Conservation (phyloP, 768 basidiomycete genomes). For the Amanita muscaria region DNA sequence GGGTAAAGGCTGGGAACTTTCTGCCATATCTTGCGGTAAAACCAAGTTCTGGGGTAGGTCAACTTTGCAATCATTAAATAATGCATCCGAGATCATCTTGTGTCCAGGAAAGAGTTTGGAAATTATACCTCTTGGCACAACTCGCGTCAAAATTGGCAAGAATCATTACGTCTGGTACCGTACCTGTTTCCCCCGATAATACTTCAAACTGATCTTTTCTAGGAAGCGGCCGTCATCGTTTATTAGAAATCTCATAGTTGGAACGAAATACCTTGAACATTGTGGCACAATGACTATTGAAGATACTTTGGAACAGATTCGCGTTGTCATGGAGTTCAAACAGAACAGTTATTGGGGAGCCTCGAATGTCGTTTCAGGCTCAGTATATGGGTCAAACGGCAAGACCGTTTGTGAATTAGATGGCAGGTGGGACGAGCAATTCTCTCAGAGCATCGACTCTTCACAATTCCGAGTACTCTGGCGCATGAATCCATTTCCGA, state of each 20-base stretch:
- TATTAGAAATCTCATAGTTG: conserved; percentile 83
- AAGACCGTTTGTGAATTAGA: conserved; percentile 56
- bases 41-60: conserved; percentile 86
- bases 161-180: conserved; percentile 68
- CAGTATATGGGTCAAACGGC: conserved; percentile 45
- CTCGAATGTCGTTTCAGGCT: conserved; percentile 64
- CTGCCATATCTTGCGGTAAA: conserved; percentile 70
- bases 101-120: conserved; percentile 78
- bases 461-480: conserved; percentile 71
- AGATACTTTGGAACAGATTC: conserved; percentile 44
- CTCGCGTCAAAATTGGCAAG: conserved; percentile 54
- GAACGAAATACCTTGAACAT: conserved; percentile 86
- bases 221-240: conserved; percentile 88
- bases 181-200: neutral
- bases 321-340: conserved; percentile 77
- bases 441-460: conserved; percentile 59
- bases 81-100: conserved; percentile 10
- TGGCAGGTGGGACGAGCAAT: conserved; percentile 84
- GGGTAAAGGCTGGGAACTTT: conserved; percentile 67
- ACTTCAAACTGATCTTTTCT: neutral
- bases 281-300: conserved; percentile 70
- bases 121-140: conserved; percentile 71
- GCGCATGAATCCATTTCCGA: conserved; percentile 67
- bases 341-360: conserved; percentile 78
- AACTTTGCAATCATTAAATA: neutral